A percentile compares a stretch with the other conserved stretches of the same genome.
Conservation (phyloP, 2,329 filamentous ascomycete genomes). For the Diplodia intermedia region DNA sequence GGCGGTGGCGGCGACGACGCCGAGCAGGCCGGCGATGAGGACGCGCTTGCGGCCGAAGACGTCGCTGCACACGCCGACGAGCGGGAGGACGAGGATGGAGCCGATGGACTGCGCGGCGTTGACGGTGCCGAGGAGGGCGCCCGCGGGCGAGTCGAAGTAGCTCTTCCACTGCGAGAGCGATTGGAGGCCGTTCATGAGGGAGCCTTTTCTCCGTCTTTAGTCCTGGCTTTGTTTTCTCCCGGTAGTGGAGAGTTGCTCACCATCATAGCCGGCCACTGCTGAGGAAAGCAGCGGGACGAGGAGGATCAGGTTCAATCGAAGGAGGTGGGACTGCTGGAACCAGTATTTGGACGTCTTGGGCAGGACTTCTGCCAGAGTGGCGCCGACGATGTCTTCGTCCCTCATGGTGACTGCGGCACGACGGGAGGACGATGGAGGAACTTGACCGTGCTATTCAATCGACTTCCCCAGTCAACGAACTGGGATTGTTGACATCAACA, state of each 20-base stretch:
- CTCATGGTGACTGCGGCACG: conserved; percentile 51
- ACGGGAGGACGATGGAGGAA: not conserved
- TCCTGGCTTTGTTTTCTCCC: too few relatives aligned
- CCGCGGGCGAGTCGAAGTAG: conserved; percentile 35
- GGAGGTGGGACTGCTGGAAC: conserved; percentile 53
- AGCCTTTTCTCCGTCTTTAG: conserved; percentile 10
- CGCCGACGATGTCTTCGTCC: conserved; percentile 58
- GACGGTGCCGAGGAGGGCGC: conserved; percentile 35
- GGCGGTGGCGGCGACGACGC: conserved; percentile 33
- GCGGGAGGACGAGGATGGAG: conserved; percentile 31
- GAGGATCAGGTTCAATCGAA: conserved; percentile 55
- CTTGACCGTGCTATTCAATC: not conserved
- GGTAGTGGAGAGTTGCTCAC: conserved; percentile 34
- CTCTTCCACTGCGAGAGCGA: conserved; percentile 33
- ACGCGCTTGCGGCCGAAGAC: conserved; percentile 30
- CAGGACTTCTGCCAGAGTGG: conserved; percentile 47
- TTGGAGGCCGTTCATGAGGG: conserved; percentile 37
- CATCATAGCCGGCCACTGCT: conserved; percentile 55
- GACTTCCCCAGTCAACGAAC: not conserved
- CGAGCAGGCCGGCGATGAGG: conserved; percentile 30
- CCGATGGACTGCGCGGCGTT: conserved; percentile 34
- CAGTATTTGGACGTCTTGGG: conserved; percentile 53
- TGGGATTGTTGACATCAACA: not conserved
- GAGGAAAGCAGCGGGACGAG: conserved; percentile 54
- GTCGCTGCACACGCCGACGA: conserved; percentile 32